Conservation (phyloP, 2,329 filamentous ascomycete genomes). For the Eutypa lata region DNA sequence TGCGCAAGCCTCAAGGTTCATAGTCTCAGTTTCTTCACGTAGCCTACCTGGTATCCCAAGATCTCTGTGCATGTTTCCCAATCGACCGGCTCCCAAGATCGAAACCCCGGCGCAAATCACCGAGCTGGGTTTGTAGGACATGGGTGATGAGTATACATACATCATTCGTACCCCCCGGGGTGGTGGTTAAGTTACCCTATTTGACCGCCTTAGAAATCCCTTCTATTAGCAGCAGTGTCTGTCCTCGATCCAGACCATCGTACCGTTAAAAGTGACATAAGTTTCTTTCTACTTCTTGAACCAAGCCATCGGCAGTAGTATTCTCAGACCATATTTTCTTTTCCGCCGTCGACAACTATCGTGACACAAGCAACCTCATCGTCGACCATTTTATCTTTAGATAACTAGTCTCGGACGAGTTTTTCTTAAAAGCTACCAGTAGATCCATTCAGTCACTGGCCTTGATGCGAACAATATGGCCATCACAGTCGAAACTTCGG, state of each 20-base stretch:
- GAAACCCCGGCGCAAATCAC: conserved; percentile 25
- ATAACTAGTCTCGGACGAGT: not conserved
- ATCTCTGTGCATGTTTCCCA: conserved; percentile 25
- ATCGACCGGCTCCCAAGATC: conserved; percentile 27
- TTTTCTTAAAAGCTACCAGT: not conserved
- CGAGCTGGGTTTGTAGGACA: conserved; percentile 9
- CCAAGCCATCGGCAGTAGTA: not conserved
- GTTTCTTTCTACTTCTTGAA: not conserved
- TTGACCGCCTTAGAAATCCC: not conserved
- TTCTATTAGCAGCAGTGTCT: not conserved
- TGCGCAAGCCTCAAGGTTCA: conserved; percentile 9
- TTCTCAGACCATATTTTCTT: not conserved
- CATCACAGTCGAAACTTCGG: conserved; percentile 43
- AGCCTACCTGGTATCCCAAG: conserved; percentile 15
- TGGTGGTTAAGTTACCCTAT: not conserved
- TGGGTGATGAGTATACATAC: conserved; percentile 13
- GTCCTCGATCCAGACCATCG: not conserved
- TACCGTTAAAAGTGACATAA: not conserved
- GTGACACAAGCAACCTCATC: not conserved
- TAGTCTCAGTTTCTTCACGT: conserved; percentile 5
- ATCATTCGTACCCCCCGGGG: conserved; percentile 16
- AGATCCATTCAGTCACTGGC: conserved; percentile 10
- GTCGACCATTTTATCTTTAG: not conserved
- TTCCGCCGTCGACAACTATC: not conserved
- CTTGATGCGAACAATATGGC: conserved; percentile 41